Evolutionary conservation across 2,329 filamentous ascomycete species (phyloP).

Genomic region (Chrysoporthe puriensis): DNA sequence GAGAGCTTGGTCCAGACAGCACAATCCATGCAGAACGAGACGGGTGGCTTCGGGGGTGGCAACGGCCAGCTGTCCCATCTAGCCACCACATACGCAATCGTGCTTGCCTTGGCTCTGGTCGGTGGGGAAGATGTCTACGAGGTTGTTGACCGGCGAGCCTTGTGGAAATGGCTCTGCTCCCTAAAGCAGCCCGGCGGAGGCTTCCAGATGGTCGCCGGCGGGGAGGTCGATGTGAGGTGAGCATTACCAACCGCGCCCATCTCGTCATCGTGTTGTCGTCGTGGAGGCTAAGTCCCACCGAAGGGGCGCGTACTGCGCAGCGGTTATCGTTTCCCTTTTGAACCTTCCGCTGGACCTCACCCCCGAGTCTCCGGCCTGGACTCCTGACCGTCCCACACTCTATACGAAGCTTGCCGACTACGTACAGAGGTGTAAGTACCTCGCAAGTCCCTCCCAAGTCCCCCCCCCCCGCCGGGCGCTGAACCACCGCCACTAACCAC

Average conservation of each 20-base stretch:
- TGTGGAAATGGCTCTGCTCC: slow-evolving; percentile 89
- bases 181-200: slow-evolving; percentile 88
- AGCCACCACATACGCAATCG: slow-evolving; percentile 83
- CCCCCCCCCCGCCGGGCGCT: slow-evolving; percentile 12
- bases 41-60: slow-evolving; percentile 91
- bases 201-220: slow-evolving; percentile 84
- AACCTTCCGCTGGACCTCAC: slow-evolving; percentile 82
- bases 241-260: slow-evolving; percentile 15
- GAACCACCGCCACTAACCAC: slow-evolving; percentile 30
- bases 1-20: slow-evolving; percentile 75
- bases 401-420: slow-evolving; percentile 77
- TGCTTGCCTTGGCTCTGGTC: slow-evolving; percentile 78
- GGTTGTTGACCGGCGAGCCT: slow-evolving; percentile 76
- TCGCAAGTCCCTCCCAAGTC: slow-evolving; percentile 27
- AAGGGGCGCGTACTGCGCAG: slow-evolving; percentile 89
- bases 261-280: neutral
- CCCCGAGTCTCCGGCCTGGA: slow-evolving; percentile 68
- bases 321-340: slow-evolving; percentile 81
- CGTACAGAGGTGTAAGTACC: slow-evolving; percentile 73
- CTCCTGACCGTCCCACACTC: slow-evolving; percentile 62
- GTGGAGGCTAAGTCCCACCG: slow-evolving; percentile 21
- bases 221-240: slow-evolving; percentile 89
- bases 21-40: slow-evolving; percentile 76
- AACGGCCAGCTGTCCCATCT: slow-evolving; percentile 88
- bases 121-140: slow-evolving; percentile 75